These are phyloP conservation scores for Plasmodium malariae DNA, from an alignment of 169 alveolate genomes.

Conservation along the genomic window DNA sequence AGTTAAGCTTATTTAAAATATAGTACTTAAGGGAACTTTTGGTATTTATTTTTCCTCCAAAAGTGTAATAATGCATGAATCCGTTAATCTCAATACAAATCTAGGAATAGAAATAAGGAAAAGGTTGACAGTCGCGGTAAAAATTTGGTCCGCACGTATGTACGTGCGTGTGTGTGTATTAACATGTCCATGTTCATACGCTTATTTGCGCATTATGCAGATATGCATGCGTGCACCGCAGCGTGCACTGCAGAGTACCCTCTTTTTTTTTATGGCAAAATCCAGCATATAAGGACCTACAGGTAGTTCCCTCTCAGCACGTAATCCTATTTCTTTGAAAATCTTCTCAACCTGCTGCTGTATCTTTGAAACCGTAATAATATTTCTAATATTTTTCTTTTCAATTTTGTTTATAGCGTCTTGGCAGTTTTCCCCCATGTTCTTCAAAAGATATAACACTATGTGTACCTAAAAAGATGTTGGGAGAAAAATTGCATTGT, in stretches of 20 bases:
- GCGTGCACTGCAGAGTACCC: no score
- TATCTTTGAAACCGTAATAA: slow-evolving; percentile 60
- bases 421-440: slow-evolving; percentile 17
- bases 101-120: slow-evolving; percentile 1
- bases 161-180: no score
- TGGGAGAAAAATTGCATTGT: background rate
- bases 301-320: slow-evolving; percentile 25
- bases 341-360: slow-evolving; percentile 52
- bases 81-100: slow-evolving; percentile 67
- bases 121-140: background rate
- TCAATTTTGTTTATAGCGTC: slow-evolving; percentile 35
- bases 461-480: slow-evolving; percentile 26
- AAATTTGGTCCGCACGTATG: no score
- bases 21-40: slow-evolving; percentile 42
- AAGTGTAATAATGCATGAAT: slow-evolving; percentile 69
- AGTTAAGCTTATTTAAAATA: slow-evolving; percentile 38
- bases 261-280: slow-evolving; percentile 43
- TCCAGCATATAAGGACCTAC: slow-evolving; percentile 63
- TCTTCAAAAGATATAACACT: slow-evolving; percentile 38
- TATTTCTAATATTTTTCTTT: slow-evolving; percentile 52
- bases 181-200: no score
- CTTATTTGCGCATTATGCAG: background rate
- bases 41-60: slow-evolving; percentile 38
- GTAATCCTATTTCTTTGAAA: slow-evolving; percentile 62
- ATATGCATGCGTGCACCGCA: background rate